Evolutionary conservation across 805 yeast genomes (phyloP), one percentile per base, ranked within the genome.

Genomic region (Yamadazyma akitaensis): DNA sequence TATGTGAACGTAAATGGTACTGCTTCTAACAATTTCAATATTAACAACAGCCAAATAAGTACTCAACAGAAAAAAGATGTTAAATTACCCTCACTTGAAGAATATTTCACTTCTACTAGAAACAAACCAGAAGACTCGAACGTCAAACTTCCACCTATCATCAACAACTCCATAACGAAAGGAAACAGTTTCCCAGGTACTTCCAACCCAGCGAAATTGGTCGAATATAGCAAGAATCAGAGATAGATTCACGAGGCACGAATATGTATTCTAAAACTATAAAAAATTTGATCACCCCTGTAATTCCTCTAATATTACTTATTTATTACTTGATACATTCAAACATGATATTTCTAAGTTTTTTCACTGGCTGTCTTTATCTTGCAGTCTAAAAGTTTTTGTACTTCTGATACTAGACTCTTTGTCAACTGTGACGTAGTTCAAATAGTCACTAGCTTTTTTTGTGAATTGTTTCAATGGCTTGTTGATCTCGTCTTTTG

Each of bases 391-490:
- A 13, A 55, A 59, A 37, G 63, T 65, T 2, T 72, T 67, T 0
- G 81, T 73, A 47, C 76, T 77, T 47, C 67, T 64, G 51, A 76
- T 74, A 11, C 58, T 60, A 1, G 74, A 73, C 3, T 60, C 61
- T 44, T 70, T 65, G 25, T 61, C 58, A 3, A 80, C 70, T 0
- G 72, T 68, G 2, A 73, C 82, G 44, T 74, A 72, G 51, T 73
- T 76, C 46, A 79, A 62, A 46, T 70, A 77, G 54, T 78, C 84
- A 4, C 68, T 68, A 0, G 76, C 45, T 48, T 58, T 47, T 51
- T 55, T 45, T 39, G 45, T 37, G 44, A 50, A 42, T 28, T 46
- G 30, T 44, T 45, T 44, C 21, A 51, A 30, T 7, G 37, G 14
- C 31, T 43, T 35, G 33, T 41, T 43, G 9, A 46, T 26, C 7